phyloP scores from a whole-genome alignment of 2,329 filamentous ascomycete genomes.

The Cercospora sojina region DNA sequence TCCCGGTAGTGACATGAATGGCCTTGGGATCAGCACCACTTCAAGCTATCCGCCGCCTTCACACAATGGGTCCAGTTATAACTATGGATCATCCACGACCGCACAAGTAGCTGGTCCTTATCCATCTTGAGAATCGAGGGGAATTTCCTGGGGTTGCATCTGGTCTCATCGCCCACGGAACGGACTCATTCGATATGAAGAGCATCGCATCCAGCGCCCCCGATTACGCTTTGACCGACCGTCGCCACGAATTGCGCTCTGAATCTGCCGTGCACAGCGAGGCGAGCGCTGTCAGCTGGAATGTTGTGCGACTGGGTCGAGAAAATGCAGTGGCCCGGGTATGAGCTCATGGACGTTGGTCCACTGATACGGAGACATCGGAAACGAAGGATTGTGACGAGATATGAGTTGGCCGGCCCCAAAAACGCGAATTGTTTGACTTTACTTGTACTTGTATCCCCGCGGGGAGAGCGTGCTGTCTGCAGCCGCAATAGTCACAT shows the following conservation, averaged over 20 bases:
- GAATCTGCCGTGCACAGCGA: neutral
- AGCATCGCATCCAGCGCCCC: neutral
- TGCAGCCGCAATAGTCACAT: conserved; percentile 1
- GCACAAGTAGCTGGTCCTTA: conserved; percentile 24
- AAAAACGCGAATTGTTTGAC: conserved; percentile 1
- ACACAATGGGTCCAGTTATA: conserved; percentile 26
- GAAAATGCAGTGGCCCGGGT: neutral
- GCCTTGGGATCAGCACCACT: conserved; percentile 33
- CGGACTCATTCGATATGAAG: neutral
- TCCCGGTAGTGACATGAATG: conserved; percentile 32
- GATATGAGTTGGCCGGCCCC: conserved; percentile 1
- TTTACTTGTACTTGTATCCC: conserved; percentile 10
- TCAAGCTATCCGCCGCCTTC: conserved; percentile 31
- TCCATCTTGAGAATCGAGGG: conserved; percentile 7
- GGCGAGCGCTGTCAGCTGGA: neutral
- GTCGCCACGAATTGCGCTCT: neutral
- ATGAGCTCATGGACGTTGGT: neutral
- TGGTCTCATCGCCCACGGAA: neutral
- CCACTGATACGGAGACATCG: neutral
- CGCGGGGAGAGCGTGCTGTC: conserved; percentile 1
- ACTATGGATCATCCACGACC: conserved; percentile 27
- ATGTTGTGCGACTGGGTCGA: neutral
- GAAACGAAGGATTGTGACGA: neutral
- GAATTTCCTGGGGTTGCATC: neutral
- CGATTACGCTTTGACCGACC: neutral